These are phyloP conservation scores for Calonectria naviculata DNA, from an alignment of 2,329 filamentous ascomycete genomes.

Conservation along the genomic window DNA sequence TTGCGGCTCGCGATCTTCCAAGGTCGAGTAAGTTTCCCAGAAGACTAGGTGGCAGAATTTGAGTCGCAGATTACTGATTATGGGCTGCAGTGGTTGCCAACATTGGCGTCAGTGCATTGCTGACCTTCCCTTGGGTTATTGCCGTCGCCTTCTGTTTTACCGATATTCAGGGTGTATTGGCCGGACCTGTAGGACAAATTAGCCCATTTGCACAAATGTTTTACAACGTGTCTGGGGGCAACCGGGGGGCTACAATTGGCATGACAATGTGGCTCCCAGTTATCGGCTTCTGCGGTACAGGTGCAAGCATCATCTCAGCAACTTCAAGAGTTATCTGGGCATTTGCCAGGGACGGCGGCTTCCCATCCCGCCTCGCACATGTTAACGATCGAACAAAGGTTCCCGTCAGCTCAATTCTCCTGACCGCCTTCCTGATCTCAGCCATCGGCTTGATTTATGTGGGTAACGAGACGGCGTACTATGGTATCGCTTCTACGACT, in stretches of 20 bases:
- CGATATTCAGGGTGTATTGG: slow-evolving; percentile 1
- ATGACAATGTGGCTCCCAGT: slow-evolving; percentile 8
- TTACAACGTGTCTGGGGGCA: slow-evolving; percentile 17
- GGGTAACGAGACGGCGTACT: slow-evolving; percentile 13
- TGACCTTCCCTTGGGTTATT: slow-evolving; percentile 18
- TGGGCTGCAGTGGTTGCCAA: not conserved
- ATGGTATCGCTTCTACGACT: slow-evolving; percentile 10
- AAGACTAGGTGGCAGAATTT: not conserved
- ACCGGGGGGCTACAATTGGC: slow-evolving; percentile 4
- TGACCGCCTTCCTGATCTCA: slow-evolving; percentile 1
- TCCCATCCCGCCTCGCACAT: not conserved
- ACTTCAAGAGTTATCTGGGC: slow-evolving; percentile 17
- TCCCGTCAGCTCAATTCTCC: not conserved
- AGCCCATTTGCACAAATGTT: slow-evolving; percentile 17
- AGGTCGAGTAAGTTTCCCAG: slow-evolving; percentile 1
- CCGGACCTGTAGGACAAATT: slow-evolving; percentile 9
- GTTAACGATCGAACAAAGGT: slow-evolving; percentile 4
- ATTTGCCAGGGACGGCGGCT: slow-evolving; percentile 14
- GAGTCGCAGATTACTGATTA: not conserved
- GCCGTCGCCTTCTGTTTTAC: slow-evolving; percentile 13
- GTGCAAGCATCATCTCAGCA: slow-evolving; percentile 2
- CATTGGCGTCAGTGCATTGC: slow-evolving; percentile 1
- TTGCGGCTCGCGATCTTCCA: slow-evolving; percentile 14
- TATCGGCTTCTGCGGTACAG: slow-evolving; percentile 15
- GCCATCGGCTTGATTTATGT: slow-evolving; percentile 14